A percentile compares a stretch with the other conserved stretches of the same genome.
These are phyloP conservation scores for Magnaporthiopsis rhizophila DNA, from an alignment of 2,329 filamentous ascomycete genomes.

Conservation along the genomic window DNA sequence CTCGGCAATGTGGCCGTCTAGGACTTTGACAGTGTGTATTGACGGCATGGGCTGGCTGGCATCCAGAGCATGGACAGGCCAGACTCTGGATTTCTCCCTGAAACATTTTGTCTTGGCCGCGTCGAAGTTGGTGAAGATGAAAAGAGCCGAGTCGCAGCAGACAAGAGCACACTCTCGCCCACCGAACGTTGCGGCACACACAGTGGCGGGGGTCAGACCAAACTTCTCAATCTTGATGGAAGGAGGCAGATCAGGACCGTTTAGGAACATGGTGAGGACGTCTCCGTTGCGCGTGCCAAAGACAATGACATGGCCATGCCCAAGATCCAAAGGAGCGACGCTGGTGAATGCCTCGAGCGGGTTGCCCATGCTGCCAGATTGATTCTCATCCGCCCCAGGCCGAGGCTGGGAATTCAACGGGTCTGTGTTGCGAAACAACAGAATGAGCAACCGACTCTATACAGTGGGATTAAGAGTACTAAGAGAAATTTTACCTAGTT, in stretches of 20 bases:
- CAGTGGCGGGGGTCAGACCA: slow-evolving; percentile 16
- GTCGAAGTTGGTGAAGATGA: slow-evolving; percentile 33
- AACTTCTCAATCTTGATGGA: slow-evolving; percentile 19
- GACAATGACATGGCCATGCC: slow-evolving; percentile 22
- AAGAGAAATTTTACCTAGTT: slow-evolving; percentile 15
- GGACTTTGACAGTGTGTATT: slow-evolving; percentile 38
- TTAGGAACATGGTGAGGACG: slow-evolving; percentile 30
- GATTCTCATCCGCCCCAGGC: slow-evolving; percentile 1
- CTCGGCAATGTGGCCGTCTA: slow-evolving; percentile 31
- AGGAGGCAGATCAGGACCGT: slow-evolving; percentile 14
- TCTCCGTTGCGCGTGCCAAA: slow-evolving; percentile 46
- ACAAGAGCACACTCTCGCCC: slow-evolving; percentile 28
- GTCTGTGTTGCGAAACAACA: neutral
- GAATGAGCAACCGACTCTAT: neutral
- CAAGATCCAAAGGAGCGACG: slow-evolving; percentile 22
- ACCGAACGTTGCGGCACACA: slow-evolving; percentile 13
- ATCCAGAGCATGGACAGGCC: slow-evolving; percentile 42
- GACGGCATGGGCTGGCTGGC: slow-evolving; percentile 35
- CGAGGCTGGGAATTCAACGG: neutral
- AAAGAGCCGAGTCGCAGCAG: slow-evolving; percentile 40
- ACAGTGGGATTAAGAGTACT: neutral
- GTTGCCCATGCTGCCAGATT: neutral
- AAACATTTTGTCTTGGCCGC: slow-evolving; percentile 20
- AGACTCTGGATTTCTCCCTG: slow-evolving; percentile 36
- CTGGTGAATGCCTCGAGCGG: slow-evolving; percentile 37